Evolutionary conservation across 1,284 basidiomycete species (phyloP), one percentile per base, ranked within the genome.

Genomic region (Schizophyllum commune): DNA sequence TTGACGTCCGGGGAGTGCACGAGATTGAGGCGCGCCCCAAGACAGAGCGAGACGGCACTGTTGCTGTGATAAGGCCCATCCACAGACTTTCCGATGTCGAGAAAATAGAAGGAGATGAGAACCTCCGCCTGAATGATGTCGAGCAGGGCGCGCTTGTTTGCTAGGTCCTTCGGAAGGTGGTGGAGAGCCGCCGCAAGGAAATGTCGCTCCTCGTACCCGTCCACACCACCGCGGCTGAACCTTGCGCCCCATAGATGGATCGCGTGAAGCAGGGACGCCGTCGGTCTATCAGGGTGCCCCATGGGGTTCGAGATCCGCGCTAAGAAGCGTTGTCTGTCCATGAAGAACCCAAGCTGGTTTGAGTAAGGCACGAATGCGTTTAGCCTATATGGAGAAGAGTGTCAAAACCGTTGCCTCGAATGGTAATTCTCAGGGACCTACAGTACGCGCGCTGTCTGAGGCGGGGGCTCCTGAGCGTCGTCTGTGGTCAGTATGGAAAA

Each of bases 71-170:
- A 77, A 21, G 70, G 70, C 1, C 77, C 79, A 64, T 81, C 77
- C 1, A 81, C 68, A 20, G 72, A 66, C 6, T 75, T 71, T 20
- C 73, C 74, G 33, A 72, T 68, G 59, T 72, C 73, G 59, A 78
- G 73, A 67, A 79, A 79, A 66, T 79, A 81, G 58, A 73, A 72
- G 0, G 78, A 73, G 20, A 83, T 70, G 7, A 83, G 71, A 3
- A 79, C 70, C 59, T 81, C 78, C 0, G 79, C 77, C 64, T 81
- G 79, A 47, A 81, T 73, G 13, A 71, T 71, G 58, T 80, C 75
- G 15, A 79, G 65, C 5, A 77, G 71, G 53, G 78, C 74, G 61
- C 77, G 72, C 11, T 11, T n/a, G 11, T 27, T 27, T 13, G 53
- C 53, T 11, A 59, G 11, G 58, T 59, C 58, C 17, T 17, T 27